phyloP scores from a whole-genome alignment of 257 asterid species.

The Cinchona pubescens region DNA sequence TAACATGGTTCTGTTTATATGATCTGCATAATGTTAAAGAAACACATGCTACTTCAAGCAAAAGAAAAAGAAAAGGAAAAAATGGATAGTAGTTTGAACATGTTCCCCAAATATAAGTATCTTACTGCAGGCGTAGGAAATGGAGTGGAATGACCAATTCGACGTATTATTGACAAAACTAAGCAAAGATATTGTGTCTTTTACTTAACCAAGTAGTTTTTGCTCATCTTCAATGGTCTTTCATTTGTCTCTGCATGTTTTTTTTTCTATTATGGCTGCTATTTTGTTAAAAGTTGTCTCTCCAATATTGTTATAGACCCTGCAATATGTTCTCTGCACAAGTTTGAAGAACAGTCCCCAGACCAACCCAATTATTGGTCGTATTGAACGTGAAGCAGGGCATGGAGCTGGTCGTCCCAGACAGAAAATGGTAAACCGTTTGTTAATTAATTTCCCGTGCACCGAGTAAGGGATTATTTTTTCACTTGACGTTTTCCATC shows the following conservation, averaged over 20 bases:
- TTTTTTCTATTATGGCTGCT: not conserved
- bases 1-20: not conserved
- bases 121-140: not conserved
- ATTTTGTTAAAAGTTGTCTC: slow-evolving; percentile 7
- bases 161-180: not conserved
- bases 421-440: too few species aligned
- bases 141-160: not conserved
- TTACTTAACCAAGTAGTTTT: not conserved
- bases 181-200: not conserved
- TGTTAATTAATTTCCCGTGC: not conserved
- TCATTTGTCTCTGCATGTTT: not conserved
- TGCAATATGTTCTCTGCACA: too few species aligned
- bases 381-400: too few species aligned
- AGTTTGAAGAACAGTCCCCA: too few species aligned
- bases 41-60: not conserved
- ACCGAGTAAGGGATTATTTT: not conserved
- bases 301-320: slow-evolving; percentile 44
- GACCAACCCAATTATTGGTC: too few species aligned
- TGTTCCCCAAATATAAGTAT: not conserved
- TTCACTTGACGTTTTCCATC: slow-evolving; percentile 4
- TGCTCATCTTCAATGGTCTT: not conserved
- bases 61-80: too few species aligned
- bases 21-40: not conserved
- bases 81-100: too few species aligned
- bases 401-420: too few species aligned